Conservation (phyloP, 1,139 yeast genomes). For the Magnusiomyces sp. region DNA sequence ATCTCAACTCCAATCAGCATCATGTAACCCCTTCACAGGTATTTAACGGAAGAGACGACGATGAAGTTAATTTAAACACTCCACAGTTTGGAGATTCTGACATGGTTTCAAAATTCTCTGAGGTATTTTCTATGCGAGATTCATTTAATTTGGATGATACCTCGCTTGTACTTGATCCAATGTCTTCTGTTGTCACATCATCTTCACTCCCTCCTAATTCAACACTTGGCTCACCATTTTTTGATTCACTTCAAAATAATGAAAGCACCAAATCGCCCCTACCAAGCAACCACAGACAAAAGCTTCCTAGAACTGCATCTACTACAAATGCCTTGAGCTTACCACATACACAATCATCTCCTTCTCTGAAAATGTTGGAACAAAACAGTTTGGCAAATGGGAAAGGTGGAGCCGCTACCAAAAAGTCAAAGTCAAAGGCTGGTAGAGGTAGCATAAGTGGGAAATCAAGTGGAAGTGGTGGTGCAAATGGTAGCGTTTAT, state of each 20-base stretch:
- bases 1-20: background rate
- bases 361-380: slow-evolving; percentile 5
- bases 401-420: background rate
- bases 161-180: background rate
- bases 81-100: background rate
- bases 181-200: slow-evolving; percentile 8
- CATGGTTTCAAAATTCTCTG: background rate
- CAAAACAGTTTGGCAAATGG: slow-evolving; percentile 10
- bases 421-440: background rate
- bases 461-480: background rate
- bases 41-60: too few relatives aligned
- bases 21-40: too few relatives aligned
- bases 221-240: background rate
- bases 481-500: background rate
- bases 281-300: slow-evolving; percentile 11
- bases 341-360: slow-evolving; percentile 6
- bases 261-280: background rate
- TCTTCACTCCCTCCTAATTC: background rate
- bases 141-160: background rate
- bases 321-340: slow-evolving; percentile 18
- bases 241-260: background rate
- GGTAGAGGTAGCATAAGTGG: background rate
- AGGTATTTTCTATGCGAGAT: background rate
- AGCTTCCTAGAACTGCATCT: slow-evolving; percentile 18
- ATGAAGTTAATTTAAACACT: too few relatives aligned